These are phyloP conservation scores for Colletotrichum aenigma DNA, from an alignment of 2,329 filamentous ascomycete species.

Conservation along the genomic window DNA sequence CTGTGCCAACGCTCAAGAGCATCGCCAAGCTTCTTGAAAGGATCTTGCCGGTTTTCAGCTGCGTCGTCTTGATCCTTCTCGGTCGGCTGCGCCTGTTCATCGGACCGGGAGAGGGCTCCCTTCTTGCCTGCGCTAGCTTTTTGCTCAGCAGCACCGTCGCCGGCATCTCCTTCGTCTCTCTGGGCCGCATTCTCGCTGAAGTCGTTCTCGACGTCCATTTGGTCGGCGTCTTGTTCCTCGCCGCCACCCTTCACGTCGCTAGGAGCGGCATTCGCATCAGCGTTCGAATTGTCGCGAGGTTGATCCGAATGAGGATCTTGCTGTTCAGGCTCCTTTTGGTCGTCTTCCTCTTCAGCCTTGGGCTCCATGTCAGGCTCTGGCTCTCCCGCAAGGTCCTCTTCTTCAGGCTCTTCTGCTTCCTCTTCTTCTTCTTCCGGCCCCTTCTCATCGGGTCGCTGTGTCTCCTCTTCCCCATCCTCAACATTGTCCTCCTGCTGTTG, in stretches of 20 bases:
- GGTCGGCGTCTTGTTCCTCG: constrained; percentile 67
- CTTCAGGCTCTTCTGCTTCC: constrained; percentile 27
- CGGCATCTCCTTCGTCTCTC: constrained; percentile 69
- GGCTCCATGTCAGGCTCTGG: constrained; percentile 47
- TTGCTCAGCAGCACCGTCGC: constrained; percentile 67
- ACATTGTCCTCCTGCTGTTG: constrained; percentile 39
- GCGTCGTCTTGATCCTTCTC: constrained; percentile 48
- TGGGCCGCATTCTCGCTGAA: constrained; percentile 65
- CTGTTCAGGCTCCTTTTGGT: constrained; percentile 41
- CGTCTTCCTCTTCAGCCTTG: constrained; percentile 59
- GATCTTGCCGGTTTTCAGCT: constrained; percentile 58
- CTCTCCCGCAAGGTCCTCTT: constrained; percentile 38
- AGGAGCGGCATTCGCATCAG: constrained; percentile 62
- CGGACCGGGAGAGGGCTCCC: constrained; percentile 55
- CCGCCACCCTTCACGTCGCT: constrained; percentile 69
- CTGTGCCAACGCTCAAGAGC: constrained; percentile 92
- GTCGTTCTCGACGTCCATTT: constrained; percentile 66
- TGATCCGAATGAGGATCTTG: constrained; percentile 31
- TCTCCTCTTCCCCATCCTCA: constrained; percentile 35
- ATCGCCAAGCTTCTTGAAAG: constrained; percentile 94
- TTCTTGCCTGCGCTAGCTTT: constrained; percentile 68
- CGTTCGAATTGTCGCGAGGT: constrained; percentile 50
- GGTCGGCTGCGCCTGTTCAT: constrained; percentile 47
- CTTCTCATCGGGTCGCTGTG: constrained; percentile 32
- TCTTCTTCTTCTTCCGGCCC: constrained; percentile 31